A percentile compares a stretch with the other conserved stretches of the same genome.
Evolutionary conservation across 164 flowering plant genomes (phyloP).

Genomic region (Euptelea pleiosperma): DNA sequence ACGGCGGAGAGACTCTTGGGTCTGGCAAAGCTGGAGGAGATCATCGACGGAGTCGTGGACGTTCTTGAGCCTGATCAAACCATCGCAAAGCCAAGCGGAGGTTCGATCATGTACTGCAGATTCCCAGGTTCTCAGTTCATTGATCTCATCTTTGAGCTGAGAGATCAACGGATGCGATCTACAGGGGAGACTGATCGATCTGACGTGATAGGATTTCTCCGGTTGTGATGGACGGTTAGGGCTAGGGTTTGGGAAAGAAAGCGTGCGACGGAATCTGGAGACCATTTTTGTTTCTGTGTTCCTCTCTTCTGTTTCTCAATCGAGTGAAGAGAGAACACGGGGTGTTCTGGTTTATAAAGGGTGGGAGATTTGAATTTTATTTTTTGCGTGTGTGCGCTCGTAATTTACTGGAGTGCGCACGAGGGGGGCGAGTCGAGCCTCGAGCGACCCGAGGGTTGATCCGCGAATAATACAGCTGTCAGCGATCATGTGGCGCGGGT

Average conservation of each 20-base stretch:
- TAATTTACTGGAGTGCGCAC: constrained; percentile 9
- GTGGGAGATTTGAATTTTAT: not conserved
- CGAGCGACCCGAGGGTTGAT: too few species aligned
- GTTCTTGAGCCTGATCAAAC: constrained; percentile 37
- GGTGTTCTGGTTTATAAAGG: constrained; percentile 16
- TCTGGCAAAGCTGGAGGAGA: constrained; percentile 52
- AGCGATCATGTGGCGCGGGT: constrained; percentile 12
- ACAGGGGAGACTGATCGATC: constrained; percentile 81
- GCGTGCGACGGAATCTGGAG: constrained; percentile 54
- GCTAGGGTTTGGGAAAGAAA: constrained; percentile 59
- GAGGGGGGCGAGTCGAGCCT: constrained; percentile 17
- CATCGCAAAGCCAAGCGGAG: constrained; percentile 42
- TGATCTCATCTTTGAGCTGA: constrained; percentile 52
- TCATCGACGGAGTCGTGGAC: constrained; percentile 47
- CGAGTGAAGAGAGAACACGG: not conserved
- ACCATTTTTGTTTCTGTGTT: constrained; percentile 31
- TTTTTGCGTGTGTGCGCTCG: not conserved
- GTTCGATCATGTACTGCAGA: constrained; percentile 19
- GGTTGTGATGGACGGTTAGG: constrained; percentile 32
- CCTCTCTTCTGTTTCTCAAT: not conserved
- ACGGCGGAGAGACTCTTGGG: constrained; percentile 48
- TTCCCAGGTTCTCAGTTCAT: constrained; percentile 42
- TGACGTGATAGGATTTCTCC: constrained; percentile 44
- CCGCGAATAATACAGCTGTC: too few species aligned
- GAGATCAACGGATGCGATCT: constrained; percentile 67